A percentile compares a stretch with the other conserved stretches of the same genome.
Conservation (phyloP, 352 stramenopile genomes). For the Pythium inflatum region DNA sequence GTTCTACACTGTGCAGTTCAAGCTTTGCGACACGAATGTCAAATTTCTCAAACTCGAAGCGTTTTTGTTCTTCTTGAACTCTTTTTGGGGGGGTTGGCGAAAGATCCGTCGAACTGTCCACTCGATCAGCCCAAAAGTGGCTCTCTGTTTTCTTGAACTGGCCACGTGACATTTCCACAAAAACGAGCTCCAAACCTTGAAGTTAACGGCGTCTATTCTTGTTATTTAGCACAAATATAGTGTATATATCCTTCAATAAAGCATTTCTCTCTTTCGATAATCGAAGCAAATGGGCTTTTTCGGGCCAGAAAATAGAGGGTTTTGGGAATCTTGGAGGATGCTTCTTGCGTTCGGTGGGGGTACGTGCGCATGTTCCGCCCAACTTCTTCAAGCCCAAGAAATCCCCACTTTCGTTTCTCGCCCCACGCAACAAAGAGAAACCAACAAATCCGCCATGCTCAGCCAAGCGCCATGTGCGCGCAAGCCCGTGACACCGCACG, state of each 20-base stretch:
- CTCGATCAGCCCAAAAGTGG: background rate
- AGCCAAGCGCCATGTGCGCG: background rate
- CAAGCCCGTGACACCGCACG: conserved; percentile 4
- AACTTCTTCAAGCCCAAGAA: no score
- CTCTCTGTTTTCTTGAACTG: conserved; percentile 13
- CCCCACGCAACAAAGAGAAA: no score
- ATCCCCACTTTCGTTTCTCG: background rate
- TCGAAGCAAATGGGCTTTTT: background rate
- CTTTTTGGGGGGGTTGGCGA: background rate
- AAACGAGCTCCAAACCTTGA: conserved; percentile 13
- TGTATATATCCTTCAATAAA: background rate
- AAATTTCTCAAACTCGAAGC: no score
- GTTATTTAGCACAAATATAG: background rate
- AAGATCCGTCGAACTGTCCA: background rate
- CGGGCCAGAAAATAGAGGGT: background rate
- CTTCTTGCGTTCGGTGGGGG: background rate
- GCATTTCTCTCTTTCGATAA: background rate
- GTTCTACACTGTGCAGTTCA: background rate
- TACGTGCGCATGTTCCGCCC: background rate
- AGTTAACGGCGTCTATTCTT: background rate
- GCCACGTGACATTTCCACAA: conserved; percentile 14
- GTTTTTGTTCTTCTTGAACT: no score
- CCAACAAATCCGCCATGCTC: conserved; percentile 3
- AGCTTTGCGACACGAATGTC: background rate
- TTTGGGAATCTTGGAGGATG: background rate